phyloP scores from a whole-genome alignment of 2,329 filamentous ascomycete species.

The Endocalyx cinctus region DNA sequence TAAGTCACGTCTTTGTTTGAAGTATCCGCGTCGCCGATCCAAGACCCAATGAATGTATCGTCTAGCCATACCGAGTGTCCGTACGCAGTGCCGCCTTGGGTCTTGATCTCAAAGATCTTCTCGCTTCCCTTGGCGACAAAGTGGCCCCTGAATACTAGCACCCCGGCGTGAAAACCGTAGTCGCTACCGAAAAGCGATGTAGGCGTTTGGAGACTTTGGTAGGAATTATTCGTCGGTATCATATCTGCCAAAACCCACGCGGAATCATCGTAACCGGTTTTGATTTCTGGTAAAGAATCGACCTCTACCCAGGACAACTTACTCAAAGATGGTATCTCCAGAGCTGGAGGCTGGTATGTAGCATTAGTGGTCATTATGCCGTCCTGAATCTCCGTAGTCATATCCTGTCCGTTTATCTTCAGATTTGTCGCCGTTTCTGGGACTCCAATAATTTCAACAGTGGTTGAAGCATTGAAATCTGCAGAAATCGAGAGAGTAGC shows the following conservation, averaged over 20 bases:
- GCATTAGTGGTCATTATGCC: slow-evolving; percentile 27
- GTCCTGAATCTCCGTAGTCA: slow-evolving; percentile 34
- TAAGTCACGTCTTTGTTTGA: slow-evolving; percentile 24
- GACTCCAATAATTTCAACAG: slow-evolving; percentile 64
- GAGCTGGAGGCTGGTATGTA: slow-evolving; percentile 6
- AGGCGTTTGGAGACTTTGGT: slow-evolving; percentile 51
- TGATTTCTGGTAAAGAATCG: slow-evolving; percentile 67
- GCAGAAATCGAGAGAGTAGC: slow-evolving; percentile 59
- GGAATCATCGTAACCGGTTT: slow-evolving; percentile 61
- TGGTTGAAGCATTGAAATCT: slow-evolving; percentile 67
- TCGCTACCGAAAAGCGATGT: slow-evolving; percentile 64
- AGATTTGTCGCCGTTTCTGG: slow-evolving; percentile 45
- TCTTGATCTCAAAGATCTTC: slow-evolving; percentile 49
- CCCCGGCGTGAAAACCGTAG: slow-evolving; percentile 70
- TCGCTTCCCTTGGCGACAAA: slow-evolving; percentile 64
- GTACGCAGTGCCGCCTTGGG: slow-evolving; percentile 64
- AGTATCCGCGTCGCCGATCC: slow-evolving; percentile 9
- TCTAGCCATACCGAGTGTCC: slow-evolving; percentile 67
- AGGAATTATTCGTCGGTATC: slow-evolving; percentile 55
- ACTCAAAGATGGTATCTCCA: slow-evolving; percentile 45
- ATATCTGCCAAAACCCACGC: slow-evolving; percentile 59
- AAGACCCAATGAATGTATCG: slow-evolving; percentile 54
- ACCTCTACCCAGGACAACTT: slow-evolving; percentile 63
- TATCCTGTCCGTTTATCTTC: slow-evolving; percentile 51
- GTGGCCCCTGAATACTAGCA: slow-evolving; percentile 64